These are phyloP conservation scores for Aspergillus latus DNA, from an alignment of 2,329 filamentous ascomycete species.

Conservation along the genomic window DNA sequence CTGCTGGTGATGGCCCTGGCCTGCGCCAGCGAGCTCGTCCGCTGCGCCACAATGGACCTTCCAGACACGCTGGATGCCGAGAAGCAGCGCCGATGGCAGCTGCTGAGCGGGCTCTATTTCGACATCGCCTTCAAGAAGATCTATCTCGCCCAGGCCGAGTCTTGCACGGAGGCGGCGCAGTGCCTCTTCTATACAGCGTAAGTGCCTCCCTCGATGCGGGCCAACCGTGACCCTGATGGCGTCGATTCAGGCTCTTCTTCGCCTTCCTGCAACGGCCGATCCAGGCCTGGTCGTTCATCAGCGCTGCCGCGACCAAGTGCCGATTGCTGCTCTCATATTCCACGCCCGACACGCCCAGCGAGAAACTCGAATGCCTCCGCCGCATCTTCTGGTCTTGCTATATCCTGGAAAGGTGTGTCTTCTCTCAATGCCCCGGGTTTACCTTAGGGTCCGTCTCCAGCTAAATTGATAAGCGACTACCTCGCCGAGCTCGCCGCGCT, in stretches of 20 bases:
- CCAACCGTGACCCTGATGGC: too few relatives aligned
- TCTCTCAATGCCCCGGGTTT: background rate
- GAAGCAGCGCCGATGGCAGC: constrained; percentile 32
- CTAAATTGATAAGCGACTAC: constrained; percentile 44
- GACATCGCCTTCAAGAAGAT: constrained; percentile 50
- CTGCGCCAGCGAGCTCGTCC: constrained; percentile 46
- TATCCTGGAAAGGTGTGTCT: constrained; percentile 50
- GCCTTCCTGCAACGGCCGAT: constrained; percentile 52
- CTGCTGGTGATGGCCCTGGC: constrained; percentile 52
- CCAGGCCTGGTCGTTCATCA: constrained; percentile 56
- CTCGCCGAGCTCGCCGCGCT: constrained; percentile 54
- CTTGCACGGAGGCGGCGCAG: constrained; percentile 50
- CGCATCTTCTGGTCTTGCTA: constrained; percentile 59
- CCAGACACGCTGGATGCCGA: constrained; percentile 28
- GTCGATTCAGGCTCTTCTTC: constrained; percentile 52
- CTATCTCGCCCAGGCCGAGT: constrained; percentile 49
- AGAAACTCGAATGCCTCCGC: constrained; percentile 51
- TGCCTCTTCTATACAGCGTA: constrained; percentile 55
- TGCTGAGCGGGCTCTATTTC: constrained; percentile 48
- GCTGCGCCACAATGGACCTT: constrained; percentile 16
- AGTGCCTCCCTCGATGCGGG: constrained; percentile 21
- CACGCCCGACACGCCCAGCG: constrained; percentile 32
- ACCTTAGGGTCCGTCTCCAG: too few relatives aligned
- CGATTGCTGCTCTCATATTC: constrained; percentile 51
- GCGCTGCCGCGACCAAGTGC: constrained; percentile 51